Base-by-base conservation (phyloP, 129 eudicot genomes). In the Erigeron canadensis region DNA sequence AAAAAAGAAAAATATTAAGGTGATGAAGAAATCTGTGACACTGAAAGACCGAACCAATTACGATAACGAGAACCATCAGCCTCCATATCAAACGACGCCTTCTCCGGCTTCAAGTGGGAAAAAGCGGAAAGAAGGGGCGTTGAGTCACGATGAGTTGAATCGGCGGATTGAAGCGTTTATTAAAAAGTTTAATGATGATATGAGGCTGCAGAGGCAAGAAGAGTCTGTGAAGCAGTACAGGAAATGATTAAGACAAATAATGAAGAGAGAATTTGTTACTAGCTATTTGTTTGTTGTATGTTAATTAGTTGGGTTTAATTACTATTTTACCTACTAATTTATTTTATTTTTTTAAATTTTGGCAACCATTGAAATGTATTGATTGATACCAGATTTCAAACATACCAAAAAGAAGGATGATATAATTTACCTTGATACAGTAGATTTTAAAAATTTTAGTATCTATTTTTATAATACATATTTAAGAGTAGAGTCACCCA, bases 141-240 rank as follows among this genome's bases (percentile, higher is more conserved):
- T 62, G 84, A 73, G 96, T 64, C 89, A 83, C 65, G 96, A 85
- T 60, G 96, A 88, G 87, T 62, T 88, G 86, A 88, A 88, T 15
- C 71, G 89, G 45, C 84, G 91, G 77, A 89, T 84, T 5, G 91
- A 88, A 60, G 91, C 91, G 69, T 88, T 88, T 66, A 88, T 88
- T 8, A 76, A 71, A 51, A 88, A 88, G 75, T 78, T 88, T 41
- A 88, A 88, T 15, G 88, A 88, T 60, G 95, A 88, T 3, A 88
- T 85, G 91, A 85, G 87, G 78, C 19, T 85, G 86, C 95, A 88
- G 71, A 81, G 88, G 67, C 86, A 83, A 42, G 65, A 85, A 23
- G 65, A 34, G 8, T 60, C 65, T 2, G 40, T 60, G 65, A 60
- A 60, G 65, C 43, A 34, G 43, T 60, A 60, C 43, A 34, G 13